phyloP scores from a whole-genome alignment of 768 basidiomycete genomes.

The Rhizopogon roseolus region DNA sequence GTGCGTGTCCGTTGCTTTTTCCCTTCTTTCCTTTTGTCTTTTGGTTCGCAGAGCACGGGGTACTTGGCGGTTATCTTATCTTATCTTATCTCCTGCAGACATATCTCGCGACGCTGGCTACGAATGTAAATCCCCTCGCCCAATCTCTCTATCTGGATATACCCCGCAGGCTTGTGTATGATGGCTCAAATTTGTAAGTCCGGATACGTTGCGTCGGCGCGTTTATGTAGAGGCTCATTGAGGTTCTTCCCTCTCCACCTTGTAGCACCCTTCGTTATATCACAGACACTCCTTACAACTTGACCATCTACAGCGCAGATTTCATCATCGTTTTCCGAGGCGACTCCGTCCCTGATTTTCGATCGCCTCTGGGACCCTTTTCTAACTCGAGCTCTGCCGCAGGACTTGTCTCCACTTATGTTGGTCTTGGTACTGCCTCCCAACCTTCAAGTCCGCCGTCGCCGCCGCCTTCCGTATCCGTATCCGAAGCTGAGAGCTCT shows the following conservation, averaged over 20 bases:
- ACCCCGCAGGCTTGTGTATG: constrained; percentile 18
- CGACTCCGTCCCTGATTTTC: background rate
- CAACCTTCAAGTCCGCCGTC: too few relatives aligned
- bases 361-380: background rate
- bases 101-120: constrained; percentile 39
- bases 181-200: constrained; percentile 29
- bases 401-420: background rate
- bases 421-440: background rate
- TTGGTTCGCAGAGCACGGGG: background rate
- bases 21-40: background rate
- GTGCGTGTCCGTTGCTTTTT: constrained; percentile 26
- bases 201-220: background rate
- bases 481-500: background rate
- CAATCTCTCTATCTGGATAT: constrained; percentile 22
- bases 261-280: constrained; percentile 30
- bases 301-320: constrained; percentile 44
- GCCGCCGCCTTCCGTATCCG: too few relatives aligned
- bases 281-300: constrained; percentile 15
- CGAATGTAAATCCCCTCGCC: constrained; percentile 32
- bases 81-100: constrained; percentile 26
- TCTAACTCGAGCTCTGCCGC: background rate
- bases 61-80: background rate
- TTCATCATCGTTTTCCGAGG: constrained; percentile 33
- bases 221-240: background rate
- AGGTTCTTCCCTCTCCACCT: background rate